These are phyloP conservation scores for Noccaea bulbosa DNA, from an alignment of 345 rosid genomes.

Conservation along the genomic window DNA sequence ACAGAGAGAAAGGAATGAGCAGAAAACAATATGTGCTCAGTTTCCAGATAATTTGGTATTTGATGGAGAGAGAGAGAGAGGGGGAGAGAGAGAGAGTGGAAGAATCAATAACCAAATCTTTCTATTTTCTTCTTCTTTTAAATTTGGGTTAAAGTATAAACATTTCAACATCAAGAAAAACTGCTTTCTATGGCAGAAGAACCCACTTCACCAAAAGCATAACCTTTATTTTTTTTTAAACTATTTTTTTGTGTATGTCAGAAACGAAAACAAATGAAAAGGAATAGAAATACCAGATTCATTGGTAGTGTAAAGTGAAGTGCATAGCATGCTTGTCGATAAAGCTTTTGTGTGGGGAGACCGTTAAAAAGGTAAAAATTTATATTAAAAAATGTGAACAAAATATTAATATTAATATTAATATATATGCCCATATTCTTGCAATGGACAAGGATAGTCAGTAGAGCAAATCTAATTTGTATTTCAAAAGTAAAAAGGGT, in stretches of 20 bases:
- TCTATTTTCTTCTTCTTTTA: conserved; percentile 27
- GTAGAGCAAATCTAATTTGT: conserved; percentile 31
- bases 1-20: conserved; percentile 45
- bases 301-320: conserved; percentile 53
- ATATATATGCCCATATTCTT: conserved; percentile 41
- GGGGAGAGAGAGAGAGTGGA: conserved; percentile 11
- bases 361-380: conserved; percentile 47
- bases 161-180: conserved; percentile 48
- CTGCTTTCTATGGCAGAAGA: conserved; percentile 55
- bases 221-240: conserved; percentile 17
- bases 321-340: conserved; percentile 64
- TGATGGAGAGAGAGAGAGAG: conserved; percentile 37
- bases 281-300: conserved; percentile 38
- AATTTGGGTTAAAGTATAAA: conserved; percentile 42
- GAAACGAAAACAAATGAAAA: conserved; percentile 23
- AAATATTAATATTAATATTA: conserved; percentile 5
- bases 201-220: conserved; percentile 55
- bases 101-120: conserved; percentile 24
- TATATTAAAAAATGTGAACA: background rate
- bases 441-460: conserved; percentile 38
- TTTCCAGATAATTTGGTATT: conserved; percentile 39
- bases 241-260: conserved; percentile 46
- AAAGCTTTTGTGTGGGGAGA: conserved; percentile 45
- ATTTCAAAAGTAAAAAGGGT: conserved; percentile 26
- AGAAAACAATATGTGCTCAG: conserved; percentile 45